Conservation (phyloP, 257 asterid genomes). For the Orobanche coerulescens region DNA sequence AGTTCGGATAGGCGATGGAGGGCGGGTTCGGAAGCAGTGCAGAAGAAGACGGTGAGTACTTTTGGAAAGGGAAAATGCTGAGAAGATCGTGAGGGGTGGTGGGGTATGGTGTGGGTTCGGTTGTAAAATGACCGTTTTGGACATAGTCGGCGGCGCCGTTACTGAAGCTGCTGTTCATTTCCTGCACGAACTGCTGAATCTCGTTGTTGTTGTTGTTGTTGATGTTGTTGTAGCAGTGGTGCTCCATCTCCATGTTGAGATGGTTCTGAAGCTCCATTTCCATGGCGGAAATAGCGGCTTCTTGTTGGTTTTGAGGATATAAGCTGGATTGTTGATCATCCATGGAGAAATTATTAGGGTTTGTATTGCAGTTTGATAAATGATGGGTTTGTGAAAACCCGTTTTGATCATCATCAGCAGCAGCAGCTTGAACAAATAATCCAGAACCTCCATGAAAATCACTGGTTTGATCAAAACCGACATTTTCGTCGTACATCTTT, state of each 20-base stretch:
- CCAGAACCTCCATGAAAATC: no score
- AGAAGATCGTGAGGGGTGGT: conserved; percentile 47
- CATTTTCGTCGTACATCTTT: conserved; percentile 46
- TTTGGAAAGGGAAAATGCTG: conserved; percentile 60
- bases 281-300: conserved; percentile 31
- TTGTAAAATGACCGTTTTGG: conserved; percentile 21
- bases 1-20: conserved; percentile 31
- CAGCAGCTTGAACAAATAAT: no score
- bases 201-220: background rate
- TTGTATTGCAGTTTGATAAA: conserved; percentile 29
- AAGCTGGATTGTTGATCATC: conserved; percentile 29
- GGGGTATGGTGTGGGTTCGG: conserved; percentile 27
- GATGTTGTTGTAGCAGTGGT: conserved; percentile 30
- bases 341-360: conserved; percentile 13
- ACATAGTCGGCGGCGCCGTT: conserved; percentile 16
- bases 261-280: conserved; percentile 66
- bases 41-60: conserved; percentile 38
- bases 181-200: conserved; percentile 40
- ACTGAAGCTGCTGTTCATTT: conserved; percentile 27
- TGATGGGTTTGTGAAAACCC: background rate
- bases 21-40: conserved; percentile 36
- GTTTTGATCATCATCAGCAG: conserved; percentile 29
- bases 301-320: conserved; percentile 26
- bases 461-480: conserved; percentile 41
- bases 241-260: conserved; percentile 35